Conservation (phyloP, 106 monocot genomes). For the Allium sativum region DNA sequence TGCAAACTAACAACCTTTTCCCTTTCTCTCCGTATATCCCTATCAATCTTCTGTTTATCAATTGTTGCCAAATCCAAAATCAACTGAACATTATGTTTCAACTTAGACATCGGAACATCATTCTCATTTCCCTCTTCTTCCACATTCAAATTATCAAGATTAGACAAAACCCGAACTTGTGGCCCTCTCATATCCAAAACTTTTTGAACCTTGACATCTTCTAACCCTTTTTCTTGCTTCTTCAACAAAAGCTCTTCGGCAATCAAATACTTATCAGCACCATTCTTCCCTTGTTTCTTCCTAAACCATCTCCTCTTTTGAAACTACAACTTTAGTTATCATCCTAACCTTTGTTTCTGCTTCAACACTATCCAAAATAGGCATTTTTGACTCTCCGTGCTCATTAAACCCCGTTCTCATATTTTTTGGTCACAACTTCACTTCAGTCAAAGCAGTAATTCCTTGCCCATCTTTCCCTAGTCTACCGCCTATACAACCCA, state of each 20-base stretch:
- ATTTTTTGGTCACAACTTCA: conserved; percentile 55
- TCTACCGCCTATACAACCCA: conserved; percentile 80
- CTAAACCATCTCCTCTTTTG: conserved; percentile 68
- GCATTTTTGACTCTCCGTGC: conserved; percentile 64
- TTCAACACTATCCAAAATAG: conserved; percentile 28
- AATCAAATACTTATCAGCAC: conserved; percentile 44
- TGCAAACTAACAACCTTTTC: conserved; percentile 74
- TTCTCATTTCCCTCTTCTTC: conserved; percentile 69
- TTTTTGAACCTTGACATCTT: conserved; percentile 65
- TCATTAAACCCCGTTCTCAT: conserved; percentile 89
- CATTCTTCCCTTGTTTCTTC: conserved; percentile 56
- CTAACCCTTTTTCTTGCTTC: conserved; percentile 68
- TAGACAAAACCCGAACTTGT: conserved; percentile 63
- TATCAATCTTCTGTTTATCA: conserved; percentile 71
- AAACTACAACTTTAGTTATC: background rate
- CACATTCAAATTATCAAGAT: conserved; percentile 75
- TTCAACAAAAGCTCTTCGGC: conserved; percentile 69
- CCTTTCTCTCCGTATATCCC: conserved; percentile 67
- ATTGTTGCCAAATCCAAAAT: conserved; percentile 64
- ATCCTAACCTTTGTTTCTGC: conserved; percentile 18
- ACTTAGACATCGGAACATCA: conserved; percentile 85
- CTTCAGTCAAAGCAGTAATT: conserved; percentile 51
- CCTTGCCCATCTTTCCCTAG: conserved; percentile 85
- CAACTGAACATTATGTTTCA: conserved; percentile 79
- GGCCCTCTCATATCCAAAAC: conserved; percentile 94